Evolutionary conservation across 352 stramenopile genomes (phyloP), one percentile per base, ranked within the genome.

Genomic region (Globisporangium uncinulatum): DNA sequence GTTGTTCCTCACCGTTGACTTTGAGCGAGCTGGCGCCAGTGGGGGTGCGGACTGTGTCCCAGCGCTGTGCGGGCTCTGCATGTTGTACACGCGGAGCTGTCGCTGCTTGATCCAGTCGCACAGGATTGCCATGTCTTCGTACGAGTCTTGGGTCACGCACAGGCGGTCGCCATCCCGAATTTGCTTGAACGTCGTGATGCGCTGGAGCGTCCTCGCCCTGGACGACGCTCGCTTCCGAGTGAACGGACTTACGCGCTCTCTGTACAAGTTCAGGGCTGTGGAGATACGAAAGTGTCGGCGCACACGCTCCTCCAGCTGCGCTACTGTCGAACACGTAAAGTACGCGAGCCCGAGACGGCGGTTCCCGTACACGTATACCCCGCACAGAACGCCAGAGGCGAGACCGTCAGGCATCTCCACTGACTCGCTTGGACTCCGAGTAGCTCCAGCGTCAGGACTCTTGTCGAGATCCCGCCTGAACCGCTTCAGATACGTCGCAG

Each of bases 51-150:
- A 29, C 24, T 29, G 24, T 4, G 4, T 29, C 24, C 24, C 24
- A 29, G 24, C 24, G 24, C 24, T 29, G 24, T 24, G 46, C 7
- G 6, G 20, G 47, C 47, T 34, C 42, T 74, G 55, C 37, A 72
- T 69, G 31, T 51, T 51, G 48, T 76, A 56, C 8, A 76, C 11
- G 4, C 63, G 37, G n/a, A 64, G 56, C 54, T 87, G 73, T 13
- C 74, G 61, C 10, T 69, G 56, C 19, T 80, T 76, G 50, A 88
- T 82, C 80, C 78, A 89, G 15, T 74, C 60, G 29, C 78, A 87
- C 21, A 87, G 55, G 24, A 91, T 84, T 20, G 63, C 67, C 72
- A 88, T 91, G 29, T 91, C 80, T 44, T 91, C 74, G 59, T 86
- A 85, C 11, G 73, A 53, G 24, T 83, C 67, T 19, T 69, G 74